Evolutionary conservation across 768 basidiomycete genomes (phyloP).

Genomic region (Termitomyces sp.): DNA sequence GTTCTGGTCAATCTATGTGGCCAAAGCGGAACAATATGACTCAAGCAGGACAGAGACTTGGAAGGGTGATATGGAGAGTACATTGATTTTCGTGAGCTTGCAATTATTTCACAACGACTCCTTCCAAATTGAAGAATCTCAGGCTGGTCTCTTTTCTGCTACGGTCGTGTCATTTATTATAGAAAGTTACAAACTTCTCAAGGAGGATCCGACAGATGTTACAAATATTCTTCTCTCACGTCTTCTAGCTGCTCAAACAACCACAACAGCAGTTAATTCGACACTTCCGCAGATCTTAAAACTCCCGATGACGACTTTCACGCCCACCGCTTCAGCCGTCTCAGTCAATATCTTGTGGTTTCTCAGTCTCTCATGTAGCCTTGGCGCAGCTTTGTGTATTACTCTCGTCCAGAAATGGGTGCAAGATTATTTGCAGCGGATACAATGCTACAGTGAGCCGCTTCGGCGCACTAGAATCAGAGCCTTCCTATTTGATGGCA

Average conservation of each 20-base stretch:
- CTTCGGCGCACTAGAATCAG: constrained; percentile 1
- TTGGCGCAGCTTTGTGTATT: constrained; percentile 22
- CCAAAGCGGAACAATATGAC: constrained; percentile 1
- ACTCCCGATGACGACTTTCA: constrained; percentile 1
- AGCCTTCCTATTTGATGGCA: background rate
- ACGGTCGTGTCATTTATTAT: constrained; percentile 35
- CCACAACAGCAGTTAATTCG: background rate
- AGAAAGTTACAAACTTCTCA: constrained; percentile 29
- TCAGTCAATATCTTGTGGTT: constrained; percentile 25
- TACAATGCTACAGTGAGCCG: background rate
- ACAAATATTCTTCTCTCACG: constrained; percentile 24
- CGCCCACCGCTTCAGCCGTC: constrained; percentile 14
- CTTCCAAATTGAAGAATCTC: background rate
- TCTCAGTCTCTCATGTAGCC: constrained; percentile 23
- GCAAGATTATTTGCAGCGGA: constrained; percentile 1
- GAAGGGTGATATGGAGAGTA: constrained; percentile 17
- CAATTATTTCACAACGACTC: background rate
- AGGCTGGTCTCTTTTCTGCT: constrained; percentile 42
- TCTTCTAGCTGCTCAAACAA: constrained; percentile 8
- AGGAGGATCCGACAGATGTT: constrained; percentile 21
- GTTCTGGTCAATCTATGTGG: constrained; percentile 7
- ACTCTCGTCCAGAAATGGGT: constrained; percentile 17
- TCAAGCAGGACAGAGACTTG: constrained; percentile 4
- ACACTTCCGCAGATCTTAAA: background rate
- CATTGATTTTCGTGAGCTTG: constrained; percentile 25